Evolutionary conservation across 441 rosid genomes (phyloP).

Genomic region (Euphorbia corollata): DNA sequence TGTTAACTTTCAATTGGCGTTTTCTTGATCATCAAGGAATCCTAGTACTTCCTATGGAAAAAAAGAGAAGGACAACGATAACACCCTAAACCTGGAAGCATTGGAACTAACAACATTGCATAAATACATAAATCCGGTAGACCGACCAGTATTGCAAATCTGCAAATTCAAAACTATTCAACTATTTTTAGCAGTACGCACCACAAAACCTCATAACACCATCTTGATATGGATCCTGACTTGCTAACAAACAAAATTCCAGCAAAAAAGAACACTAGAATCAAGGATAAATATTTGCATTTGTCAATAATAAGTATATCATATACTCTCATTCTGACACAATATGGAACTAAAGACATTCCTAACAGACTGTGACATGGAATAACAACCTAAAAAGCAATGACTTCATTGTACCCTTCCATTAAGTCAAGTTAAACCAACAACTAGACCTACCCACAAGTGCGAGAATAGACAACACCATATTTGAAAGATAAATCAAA

Average conservation of each 20-base stretch:
- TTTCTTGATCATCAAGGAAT: background rate
- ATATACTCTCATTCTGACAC: background rate
- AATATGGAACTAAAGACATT: background rate
- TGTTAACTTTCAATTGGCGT: background rate
- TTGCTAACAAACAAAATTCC: background rate
- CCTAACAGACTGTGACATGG: conserved; percentile 1
- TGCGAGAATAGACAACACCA: background rate
- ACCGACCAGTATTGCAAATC: background rate
- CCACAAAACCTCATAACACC: background rate
- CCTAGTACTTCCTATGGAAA: background rate
- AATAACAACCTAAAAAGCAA: background rate
- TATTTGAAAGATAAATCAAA: conserved; percentile 10
- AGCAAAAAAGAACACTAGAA: no score
- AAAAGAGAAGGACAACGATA: background rate
- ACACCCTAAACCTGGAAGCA: background rate
- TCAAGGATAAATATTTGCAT: background rate
- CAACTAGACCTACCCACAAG: background rate
- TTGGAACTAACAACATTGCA: background rate
- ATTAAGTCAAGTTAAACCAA: background rate
- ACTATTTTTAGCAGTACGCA: background rate
- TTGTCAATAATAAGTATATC: background rate
- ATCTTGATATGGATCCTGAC: background rate
- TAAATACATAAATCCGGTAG: background rate
- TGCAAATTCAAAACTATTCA: background rate
- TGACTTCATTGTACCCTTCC: background rate